Percentiles rank a stretch among this genome's conserved stretches.
Evolutionary conservation across 768 basidiomycete genomes (phyloP).

Genomic region (Boletus rubroflammeus): DNA sequence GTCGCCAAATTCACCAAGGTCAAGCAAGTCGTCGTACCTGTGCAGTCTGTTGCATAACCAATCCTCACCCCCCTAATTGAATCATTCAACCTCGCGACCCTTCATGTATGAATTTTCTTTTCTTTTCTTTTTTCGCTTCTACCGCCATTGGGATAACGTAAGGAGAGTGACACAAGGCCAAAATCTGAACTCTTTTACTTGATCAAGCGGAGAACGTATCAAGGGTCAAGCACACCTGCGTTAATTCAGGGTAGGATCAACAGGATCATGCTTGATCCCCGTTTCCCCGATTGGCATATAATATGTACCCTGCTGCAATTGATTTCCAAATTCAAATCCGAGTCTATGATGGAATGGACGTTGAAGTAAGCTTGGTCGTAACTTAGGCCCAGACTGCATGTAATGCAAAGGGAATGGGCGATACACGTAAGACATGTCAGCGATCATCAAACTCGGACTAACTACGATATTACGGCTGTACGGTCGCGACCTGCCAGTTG

Average conservation of each 20-base stretch:
- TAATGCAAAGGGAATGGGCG: no score
- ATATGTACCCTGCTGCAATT: not conserved
- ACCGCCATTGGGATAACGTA: not conserved
- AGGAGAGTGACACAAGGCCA: not conserved
- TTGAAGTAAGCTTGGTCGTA: not conserved
- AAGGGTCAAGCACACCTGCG: not conserved
- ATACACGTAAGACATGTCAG: not conserved
- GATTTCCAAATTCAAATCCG: no score
- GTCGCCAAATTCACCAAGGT: conserved; percentile 47
- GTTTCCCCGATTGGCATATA: not conserved
- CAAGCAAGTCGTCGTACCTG: conserved; percentile 46
- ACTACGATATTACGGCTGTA: no score
- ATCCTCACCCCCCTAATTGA: not conserved
- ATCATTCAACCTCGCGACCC: not conserved
- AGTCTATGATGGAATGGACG: no score
- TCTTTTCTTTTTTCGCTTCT: not conserved
- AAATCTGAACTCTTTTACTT: not conserved
- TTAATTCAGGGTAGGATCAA: not conserved
- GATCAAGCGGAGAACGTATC: not conserved
- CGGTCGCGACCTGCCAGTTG: no score
- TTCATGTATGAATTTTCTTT: conserved; percentile 16
- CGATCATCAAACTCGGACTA: no score
- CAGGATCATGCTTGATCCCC: not conserved
- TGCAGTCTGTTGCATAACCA: not conserved
- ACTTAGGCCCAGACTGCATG: not conserved